Conservation (phyloP, 1,139 yeast genomes). For the Geotrichum reessii region DNA sequence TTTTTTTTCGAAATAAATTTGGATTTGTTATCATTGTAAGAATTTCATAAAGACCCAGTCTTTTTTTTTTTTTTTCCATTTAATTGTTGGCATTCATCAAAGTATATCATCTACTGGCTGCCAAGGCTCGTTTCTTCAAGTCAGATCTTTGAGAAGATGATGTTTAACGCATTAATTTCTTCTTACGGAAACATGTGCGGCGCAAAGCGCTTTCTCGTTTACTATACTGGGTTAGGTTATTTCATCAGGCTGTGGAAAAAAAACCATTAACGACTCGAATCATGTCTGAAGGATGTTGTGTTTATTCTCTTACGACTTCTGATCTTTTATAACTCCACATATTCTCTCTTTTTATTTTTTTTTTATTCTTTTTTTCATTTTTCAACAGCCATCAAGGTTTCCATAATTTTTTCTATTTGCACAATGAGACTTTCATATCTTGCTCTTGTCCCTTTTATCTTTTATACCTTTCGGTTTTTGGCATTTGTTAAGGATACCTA, state of each 20-base stretch:
- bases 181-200: background rate
- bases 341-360: background rate
- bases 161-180: background rate
- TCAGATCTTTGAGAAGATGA: background rate
- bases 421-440: conserved; percentile 9
- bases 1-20: too few species aligned
- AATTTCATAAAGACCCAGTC: too few species aligned
- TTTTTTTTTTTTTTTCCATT: too few species aligned
- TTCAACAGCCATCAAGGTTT: background rate
- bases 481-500: conserved; percentile 21
- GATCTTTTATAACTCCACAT: background rate
- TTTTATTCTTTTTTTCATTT: background rate
- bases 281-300: background rate
- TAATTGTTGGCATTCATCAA: background rate
- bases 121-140: background rate
- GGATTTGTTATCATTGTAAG: too few species aligned
- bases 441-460: conserved; percentile 8
- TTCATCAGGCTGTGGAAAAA: too few species aligned
- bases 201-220: background rate
- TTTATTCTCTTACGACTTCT: background rate
- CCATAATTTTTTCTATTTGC: background rate
- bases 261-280: too few species aligned
- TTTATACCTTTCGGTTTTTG: background rate
- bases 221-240: background rate
- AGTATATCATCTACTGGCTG: background rate